Evolutionary conservation across 495 filamentous ascomycete genomes (phyloP).

Genomic region (Podospora anserina): DNA sequence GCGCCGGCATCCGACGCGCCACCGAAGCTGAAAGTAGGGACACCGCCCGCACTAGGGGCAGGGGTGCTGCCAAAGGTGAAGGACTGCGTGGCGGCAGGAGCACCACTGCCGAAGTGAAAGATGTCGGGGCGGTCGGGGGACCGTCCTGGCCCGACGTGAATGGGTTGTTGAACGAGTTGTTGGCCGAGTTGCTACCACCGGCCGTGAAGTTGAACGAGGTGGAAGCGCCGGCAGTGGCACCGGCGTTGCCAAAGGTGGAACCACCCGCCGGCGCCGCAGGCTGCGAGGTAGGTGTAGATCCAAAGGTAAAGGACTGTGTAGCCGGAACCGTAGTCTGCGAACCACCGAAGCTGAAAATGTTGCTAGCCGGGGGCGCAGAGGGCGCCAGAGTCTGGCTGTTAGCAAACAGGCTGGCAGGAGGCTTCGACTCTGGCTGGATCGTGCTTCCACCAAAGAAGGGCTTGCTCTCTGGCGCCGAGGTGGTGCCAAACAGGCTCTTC

Average conservation of each 20-base stretch:
- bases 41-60: slow-evolving; percentile 9
- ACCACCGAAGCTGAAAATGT: slow-evolving; percentile 30
- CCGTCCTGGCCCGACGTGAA: slow-evolving; percentile 32
- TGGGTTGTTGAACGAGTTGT: slow-evolving; percentile 39
- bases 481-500: slow-evolving; percentile 26
- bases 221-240: not conserved
- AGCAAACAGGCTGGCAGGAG: slow-evolving; percentile 19
- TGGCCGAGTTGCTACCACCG: slow-evolving; percentile 25
- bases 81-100: slow-evolving; percentile 21
- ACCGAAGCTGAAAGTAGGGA: slow-evolving; percentile 34
- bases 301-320: slow-evolving; percentile 8
- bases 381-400: slow-evolving; percentile 5
- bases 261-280: slow-evolving; percentile 10
- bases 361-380: slow-evolving; percentile 19
- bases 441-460: slow-evolving; percentile 21
- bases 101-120: slow-evolving; percentile 41
- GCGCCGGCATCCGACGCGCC: slow-evolving; percentile 23
- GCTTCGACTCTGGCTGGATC: slow-evolving; percentile 11
- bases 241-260: slow-evolving; percentile 26
- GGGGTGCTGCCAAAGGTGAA: slow-evolving; percentile 30
- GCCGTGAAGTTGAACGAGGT: slow-evolving; percentile 42
- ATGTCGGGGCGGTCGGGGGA: slow-evolving; percentile 32
- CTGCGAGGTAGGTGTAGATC: slow-evolving; percentile 22
- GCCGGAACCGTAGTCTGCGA: slow-evolving; percentile 22
- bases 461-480: slow-evolving; percentile 15